Evolutionary conservation across 1,284 basidiomycete genomes (phyloP).

Genomic region (Testicularia cyperi): DNA sequence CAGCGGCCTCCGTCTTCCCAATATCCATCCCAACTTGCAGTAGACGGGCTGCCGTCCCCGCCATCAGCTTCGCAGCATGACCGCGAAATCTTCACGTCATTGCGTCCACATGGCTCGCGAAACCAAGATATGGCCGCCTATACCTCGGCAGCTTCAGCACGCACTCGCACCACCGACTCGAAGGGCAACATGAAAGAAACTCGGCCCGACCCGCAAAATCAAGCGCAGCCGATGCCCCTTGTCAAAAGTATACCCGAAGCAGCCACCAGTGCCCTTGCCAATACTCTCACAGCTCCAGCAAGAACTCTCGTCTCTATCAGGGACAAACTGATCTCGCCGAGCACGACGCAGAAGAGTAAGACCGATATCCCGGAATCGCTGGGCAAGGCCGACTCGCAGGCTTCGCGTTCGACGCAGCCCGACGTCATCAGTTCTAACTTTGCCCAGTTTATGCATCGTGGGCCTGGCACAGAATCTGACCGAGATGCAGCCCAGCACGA

Average conservation of each 20-base stretch:
- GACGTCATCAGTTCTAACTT: too few relatives aligned
- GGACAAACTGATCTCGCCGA: constrained; percentile 14
- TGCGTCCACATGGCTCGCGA: constrained; percentile 5
- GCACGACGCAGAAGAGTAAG: constrained; percentile 23
- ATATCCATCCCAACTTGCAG: background rate
- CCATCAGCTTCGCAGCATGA: constrained; percentile 3
- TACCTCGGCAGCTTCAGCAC: constrained; percentile 15
- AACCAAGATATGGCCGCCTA: constrained; percentile 8
- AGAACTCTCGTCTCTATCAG: constrained; percentile 25
- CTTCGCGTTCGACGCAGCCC: too few relatives aligned
- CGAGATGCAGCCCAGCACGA: background rate
- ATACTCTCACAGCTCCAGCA: constrained; percentile 11
- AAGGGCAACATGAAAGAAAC: constrained; percentile 10
- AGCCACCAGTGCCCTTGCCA: constrained; percentile 7
- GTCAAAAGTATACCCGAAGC: constrained; percentile 18
- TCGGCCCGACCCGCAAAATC: constrained; percentile 11
- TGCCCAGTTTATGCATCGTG: constrained; percentile 1
- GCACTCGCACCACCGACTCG: constrained; percentile 7
- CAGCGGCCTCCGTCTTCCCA: background rate
- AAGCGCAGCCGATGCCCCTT: background rate
- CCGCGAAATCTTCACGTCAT: constrained; percentile 8
- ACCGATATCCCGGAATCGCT: constrained; percentile 16
- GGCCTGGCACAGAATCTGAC: background rate
- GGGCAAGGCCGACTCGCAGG: constrained; percentile 2
- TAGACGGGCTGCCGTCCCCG: background rate